Conservation (phyloP, 768 basidiomycete genomes). For the Paxillus ammoniavirescens region DNA sequence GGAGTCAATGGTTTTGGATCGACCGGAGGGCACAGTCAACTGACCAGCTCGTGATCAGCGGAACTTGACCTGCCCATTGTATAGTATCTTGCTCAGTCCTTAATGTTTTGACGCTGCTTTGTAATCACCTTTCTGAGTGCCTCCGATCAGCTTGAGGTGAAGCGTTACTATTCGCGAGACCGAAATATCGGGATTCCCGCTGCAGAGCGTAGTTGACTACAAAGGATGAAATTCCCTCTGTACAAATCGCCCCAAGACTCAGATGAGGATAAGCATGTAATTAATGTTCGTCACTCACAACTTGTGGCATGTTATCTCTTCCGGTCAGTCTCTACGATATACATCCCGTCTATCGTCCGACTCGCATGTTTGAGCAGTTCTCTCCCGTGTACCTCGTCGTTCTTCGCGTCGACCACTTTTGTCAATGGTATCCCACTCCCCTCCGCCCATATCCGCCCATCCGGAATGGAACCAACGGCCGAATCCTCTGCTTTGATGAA, state of each 20-base stretch:
- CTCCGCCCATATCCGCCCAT: conserved; percentile 42
- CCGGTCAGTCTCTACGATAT: conserved; percentile 55
- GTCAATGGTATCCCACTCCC: conserved; percentile 34
- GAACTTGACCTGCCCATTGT: not conserved
- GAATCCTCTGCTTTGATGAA: conserved; percentile 44
- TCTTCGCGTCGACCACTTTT: conserved; percentile 10
- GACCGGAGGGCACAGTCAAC: conserved; percentile 78
- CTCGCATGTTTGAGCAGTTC: conserved; percentile 51
- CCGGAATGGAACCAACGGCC: conserved; percentile 32
- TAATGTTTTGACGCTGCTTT: not conserved
- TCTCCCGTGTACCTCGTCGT: conserved; percentile 36
- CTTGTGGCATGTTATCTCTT: conserved; percentile 15
- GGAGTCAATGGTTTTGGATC: conserved; percentile 92
- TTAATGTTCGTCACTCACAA: conserved; percentile 3
- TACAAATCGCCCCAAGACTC: not conserved
- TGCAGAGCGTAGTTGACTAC: too few species aligned
- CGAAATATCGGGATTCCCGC: too few species aligned
- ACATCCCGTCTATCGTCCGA: conserved; percentile 48
- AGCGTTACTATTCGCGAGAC: not conserved
- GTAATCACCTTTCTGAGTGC: too few species aligned
- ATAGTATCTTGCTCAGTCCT: conserved; percentile 5
- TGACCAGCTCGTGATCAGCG: conserved; percentile 27
- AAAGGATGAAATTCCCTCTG: too few species aligned
- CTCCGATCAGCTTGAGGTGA: not conserved
- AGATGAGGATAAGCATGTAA: not conserved